A percentile compares a stretch with the other conserved stretches of the same genome.
These are phyloP conservation scores for Hypocreales sp. DNA, from an alignment of 2,329 filamentous ascomycete genomes.

Conservation along the genomic window DNA sequence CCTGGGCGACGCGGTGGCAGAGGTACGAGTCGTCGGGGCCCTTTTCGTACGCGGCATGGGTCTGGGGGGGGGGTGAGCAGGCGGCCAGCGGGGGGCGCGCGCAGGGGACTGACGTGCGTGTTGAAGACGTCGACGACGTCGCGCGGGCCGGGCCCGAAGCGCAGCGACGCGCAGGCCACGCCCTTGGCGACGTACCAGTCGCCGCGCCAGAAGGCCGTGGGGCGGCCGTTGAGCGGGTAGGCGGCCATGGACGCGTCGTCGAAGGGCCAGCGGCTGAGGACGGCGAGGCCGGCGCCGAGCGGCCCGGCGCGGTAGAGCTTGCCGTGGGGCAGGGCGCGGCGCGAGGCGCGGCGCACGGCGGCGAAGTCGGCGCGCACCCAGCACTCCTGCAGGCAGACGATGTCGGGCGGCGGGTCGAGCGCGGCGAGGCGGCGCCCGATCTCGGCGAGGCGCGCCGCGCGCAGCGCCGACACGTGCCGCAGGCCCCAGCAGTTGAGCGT, in stretches of 20 bases:
- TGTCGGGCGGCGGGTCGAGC: constrained; percentile 54
- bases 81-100: background rate
- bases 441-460: constrained; percentile 61
- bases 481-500: constrained; percentile 97
- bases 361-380: constrained; percentile 79
- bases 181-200: constrained; percentile 97
- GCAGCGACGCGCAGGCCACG: constrained; percentile 67
- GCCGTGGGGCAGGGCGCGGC: constrained; percentile 64
- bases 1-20: constrained; percentile 80
- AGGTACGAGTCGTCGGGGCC: constrained; percentile 73
- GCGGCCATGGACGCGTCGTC: constrained; percentile 72
- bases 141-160: constrained; percentile 45
- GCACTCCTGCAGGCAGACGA: constrained; percentile 90
- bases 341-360: constrained; percentile 58
- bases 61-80: constrained; percentile 17
- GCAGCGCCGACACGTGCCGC: constrained; percentile 68
- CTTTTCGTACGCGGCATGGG: constrained; percentile 73
- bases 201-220: constrained; percentile 83
- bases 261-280: constrained; percentile 85
- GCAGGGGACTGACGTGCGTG: constrained; percentile 50
- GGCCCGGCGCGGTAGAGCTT: constrained; percentile 89
- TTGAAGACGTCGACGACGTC: constrained; percentile 81
- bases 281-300: constrained; percentile 78
- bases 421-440: constrained; percentile 69
- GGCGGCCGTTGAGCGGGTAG: constrained; percentile 86